Evolutionary conservation across 352 stramenopile genomes (phyloP), one percentile per base, ranked within the genome.

Genomic region (Globisporangium yorkense): DNA sequence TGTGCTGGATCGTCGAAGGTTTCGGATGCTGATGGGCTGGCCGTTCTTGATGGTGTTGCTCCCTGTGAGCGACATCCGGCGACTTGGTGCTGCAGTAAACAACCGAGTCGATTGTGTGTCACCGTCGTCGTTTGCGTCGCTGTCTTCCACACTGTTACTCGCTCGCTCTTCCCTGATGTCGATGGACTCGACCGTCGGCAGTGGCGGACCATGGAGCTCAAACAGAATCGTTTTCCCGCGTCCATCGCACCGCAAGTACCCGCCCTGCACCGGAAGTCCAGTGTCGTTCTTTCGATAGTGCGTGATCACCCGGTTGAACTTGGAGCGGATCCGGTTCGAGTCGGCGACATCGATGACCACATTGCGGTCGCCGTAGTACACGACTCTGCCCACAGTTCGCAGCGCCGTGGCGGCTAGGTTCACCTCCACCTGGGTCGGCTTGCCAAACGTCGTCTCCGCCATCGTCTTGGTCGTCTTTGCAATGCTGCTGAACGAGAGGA

Each of bases 271-370:
- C n/a, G 67, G 59, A 2, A 66, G 56, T 1, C 31, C 51, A 31
- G 72, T 49, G 43, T 88, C 84, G 44, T 76, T 79, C 65, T 92
- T 91, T 58, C 76, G 76, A 39, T 84, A 89, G 54, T 90, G 80
- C 13, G 82, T 92, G 49, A 94, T 78, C 24, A 94, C 75, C 35
- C 80, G 82, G 39, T 94, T 91, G 60, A 94, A 91, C 63, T 90
- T 92, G 43, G 78, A 89, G 21, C 80, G 78, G 27, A 86, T 63
- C 8, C 84, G 82, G 51, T 94, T 92, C 55, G 82, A 92, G 64
- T 94, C 78, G 1, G 72, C 80, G 8, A 94, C 81, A 53, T 91
- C 77, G 44, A 94, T 89, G 29, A 90, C 75, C 10, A 94, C 62
- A 44, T 92, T 90, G 0, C 58, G 57, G 60, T 94, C 82, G 15